Evolutionary conservation across 805 yeast genomes (phyloP), one percentile per base, ranked within the genome.

Genomic region (Sugiyamaella americana): DNA sequence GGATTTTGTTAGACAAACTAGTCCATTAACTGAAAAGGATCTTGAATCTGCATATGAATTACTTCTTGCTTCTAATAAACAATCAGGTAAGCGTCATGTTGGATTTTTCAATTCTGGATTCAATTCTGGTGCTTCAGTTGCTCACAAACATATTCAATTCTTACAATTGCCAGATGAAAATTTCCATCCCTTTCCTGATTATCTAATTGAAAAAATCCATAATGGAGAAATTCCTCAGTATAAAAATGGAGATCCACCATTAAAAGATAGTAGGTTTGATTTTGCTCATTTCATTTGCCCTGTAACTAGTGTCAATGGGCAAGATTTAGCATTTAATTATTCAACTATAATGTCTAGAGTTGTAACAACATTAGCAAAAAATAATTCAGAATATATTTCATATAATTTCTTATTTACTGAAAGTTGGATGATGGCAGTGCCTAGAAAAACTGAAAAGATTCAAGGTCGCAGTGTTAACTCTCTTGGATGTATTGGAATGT

Each of bases 101-200:
- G 88, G 88, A 0, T 91, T 91, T 64, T 91, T 79, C 73, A 91
- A 91, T 64, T 80, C 87, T 59, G 98, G 98, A 5, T 79, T 80
- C 17, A 74, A 79, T 55, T 79, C 94, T 51, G 98, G 98, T 1
- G 95, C 96, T n/a, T 87, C 96, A 0, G 93, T 88, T 59, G 82
- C 85, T 41, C 98, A 91, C 68, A 87, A 86, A 61, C 98, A 91
- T 66, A 65, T 93, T 52, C 98, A 93, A 66, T 80, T 89, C 65
- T 70, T 91, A 74, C 72, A 79, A 38, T 68, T 85, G 38, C 94
- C 96, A 1, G 61, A 67, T 5, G 50, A 13, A 19, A 42, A 24
- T 19, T 81, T 79, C 60, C 64, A 63, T 1, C 75, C 84, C 4
- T 58, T 54, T 34, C 53, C 54, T 19, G 59, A 52, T 32, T 44